Base-by-base conservation (phyloP, 1,139 yeast species). In the Fermentozyma sake region DNA sequence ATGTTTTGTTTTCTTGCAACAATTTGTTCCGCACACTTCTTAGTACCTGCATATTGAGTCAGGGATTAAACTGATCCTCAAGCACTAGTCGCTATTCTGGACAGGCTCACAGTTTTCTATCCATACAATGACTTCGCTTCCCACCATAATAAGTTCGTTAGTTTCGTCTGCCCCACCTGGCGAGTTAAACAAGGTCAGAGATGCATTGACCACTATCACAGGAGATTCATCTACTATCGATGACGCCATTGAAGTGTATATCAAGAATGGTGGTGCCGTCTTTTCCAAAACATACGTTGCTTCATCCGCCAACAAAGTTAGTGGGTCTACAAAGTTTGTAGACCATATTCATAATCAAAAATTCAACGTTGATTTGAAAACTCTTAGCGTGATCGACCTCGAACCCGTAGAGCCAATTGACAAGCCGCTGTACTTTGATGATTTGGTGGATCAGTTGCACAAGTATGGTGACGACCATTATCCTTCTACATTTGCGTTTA, bases 341-440 rank as follows among this genome's bases (percentile, higher is more conserved):
- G 72, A 67, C 41, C 57, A 45, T 30, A 42, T 64, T 4, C 55
- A 56, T 21, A 71, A 72, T 23, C 52, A 68, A 34, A 58, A 63
- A 29, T 83, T 84, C 52, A 70, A 72, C 31, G 75, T 83, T 31
- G 87, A 87, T 50, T 74, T 80, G 38, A 45, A 58, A 8, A 39
- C 46, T 7, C 55, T 52, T 24, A 50, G 44, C 29, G 77, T 72
- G 11, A 58, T 72, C 23, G 82, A 77, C 39, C 47, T 77, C 20
- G 83, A 76, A 44, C 46, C 56, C 3, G 52, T 48, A 29, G 55
- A 50, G 3, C 49, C 56, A 3, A 38, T 41, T 2, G 33, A 34
- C 3, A 55, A 55, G 31, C 70, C 71, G 2, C 21, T 30, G 2
- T 56, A 52, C 23, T 61, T 43, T 28, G 47, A 56, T n/a, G 50